Evolutionary conservation across 306 rosid genomes (phyloP).

Genomic region (Inga laurina): DNA sequence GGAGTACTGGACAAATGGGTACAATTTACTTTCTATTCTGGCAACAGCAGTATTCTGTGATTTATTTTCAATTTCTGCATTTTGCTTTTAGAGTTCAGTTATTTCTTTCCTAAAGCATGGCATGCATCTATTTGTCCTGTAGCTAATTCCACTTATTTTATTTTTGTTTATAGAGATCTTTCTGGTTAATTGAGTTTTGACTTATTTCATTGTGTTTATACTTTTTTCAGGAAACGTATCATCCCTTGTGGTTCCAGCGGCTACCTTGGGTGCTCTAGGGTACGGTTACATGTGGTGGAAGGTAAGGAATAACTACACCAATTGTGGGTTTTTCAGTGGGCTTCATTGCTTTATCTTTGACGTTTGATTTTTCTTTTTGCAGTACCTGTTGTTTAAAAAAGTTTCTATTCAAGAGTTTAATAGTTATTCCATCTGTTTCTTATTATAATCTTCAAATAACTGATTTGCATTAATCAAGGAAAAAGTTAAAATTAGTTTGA

Average conservation of each 20-base stretch:
- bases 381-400: conserved; percentile 7
- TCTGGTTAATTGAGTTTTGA: not conserved
- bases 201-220: not conserved
- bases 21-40: conserved; percentile 16
- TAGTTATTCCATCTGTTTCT: not conserved
- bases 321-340: not conserved
- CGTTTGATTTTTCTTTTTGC: conserved; percentile 10
- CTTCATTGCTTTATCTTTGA: conserved; percentile 23
- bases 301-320: conserved; percentile 45
- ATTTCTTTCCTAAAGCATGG: not conserved
- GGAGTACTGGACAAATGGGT: conserved; percentile 62
- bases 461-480: too few relatives aligned
- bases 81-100: not conserved
- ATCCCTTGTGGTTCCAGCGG: conserved; percentile 78
- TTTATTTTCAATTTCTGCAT: conserved; percentile 1
- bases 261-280: conserved; percentile 79
- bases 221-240: conserved; percentile 63
- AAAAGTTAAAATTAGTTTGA: too few relatives aligned
- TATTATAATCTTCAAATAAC: too few relatives aligned
- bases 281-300: conserved; percentile 99
- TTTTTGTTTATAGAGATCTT: not conserved
- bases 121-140: not conserved
- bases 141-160: not conserved
- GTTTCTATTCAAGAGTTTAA: not conserved
- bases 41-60: conserved; percentile 4